Percentiles rank a stretch among this genome's conserved stretches.
Evolutionary conservation across 169 alveolate species (phyloP).

Genomic region (Sarcocystis neurona): DNA sequence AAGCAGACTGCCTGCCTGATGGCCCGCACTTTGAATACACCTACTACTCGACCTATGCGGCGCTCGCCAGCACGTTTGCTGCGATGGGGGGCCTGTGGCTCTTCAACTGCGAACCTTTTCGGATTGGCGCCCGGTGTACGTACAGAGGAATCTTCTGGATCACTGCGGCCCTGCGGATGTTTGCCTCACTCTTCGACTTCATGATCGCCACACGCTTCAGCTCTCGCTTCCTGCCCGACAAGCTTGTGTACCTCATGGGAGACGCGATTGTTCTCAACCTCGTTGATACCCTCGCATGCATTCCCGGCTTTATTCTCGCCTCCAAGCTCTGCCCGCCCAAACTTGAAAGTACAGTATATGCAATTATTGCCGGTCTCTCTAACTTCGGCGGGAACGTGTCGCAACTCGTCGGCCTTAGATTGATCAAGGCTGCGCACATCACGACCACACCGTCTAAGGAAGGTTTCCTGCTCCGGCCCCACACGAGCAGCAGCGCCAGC

Average conservation of each 20-base stretch:
- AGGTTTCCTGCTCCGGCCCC: no score
- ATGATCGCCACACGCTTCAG: constrained; percentile 23
- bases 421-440: constrained; percentile 12
- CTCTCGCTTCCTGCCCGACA: constrained; percentile 15
- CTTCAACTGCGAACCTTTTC: no score
- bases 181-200: constrained; percentile 40
- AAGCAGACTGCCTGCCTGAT: constrained; percentile 37
- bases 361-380: constrained; percentile 34
- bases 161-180: constrained; percentile 26
- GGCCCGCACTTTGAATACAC: constrained; percentile 58
- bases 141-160: constrained; percentile 35
- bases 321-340: constrained; percentile 45
- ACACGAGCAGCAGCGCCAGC: no score
- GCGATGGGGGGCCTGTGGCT: neutral
- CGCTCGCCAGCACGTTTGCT: constrained; percentile 20
- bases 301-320: constrained; percentile 15
- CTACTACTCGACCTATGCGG: constrained; percentile 44
- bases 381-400: constrained; percentile 34
- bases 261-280: constrained; percentile 23
- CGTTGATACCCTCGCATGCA: constrained; percentile 9
- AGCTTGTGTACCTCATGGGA: constrained; percentile 40
- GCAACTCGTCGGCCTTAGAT: neutral
- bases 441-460: neutral
- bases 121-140: neutral
- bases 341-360: constrained; percentile 27